These are phyloP conservation scores for Vitis hybrid DNA, from an alignment of 177 flowering plant species.

Conservation along the genomic window DNA sequence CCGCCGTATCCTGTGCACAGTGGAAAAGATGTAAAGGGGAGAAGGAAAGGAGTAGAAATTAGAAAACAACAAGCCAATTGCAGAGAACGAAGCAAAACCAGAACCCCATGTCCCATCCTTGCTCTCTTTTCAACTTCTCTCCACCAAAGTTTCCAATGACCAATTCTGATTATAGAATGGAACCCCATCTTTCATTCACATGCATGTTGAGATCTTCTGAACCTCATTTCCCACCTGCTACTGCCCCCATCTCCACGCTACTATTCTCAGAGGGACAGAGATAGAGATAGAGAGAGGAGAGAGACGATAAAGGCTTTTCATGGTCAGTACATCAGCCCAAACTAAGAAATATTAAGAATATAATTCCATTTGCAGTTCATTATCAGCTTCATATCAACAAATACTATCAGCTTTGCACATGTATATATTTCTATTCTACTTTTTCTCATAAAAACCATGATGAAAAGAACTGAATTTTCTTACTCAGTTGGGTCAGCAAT, in stretches of 20 bases:
- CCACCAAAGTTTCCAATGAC: slow-evolving; percentile 1
- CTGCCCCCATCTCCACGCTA: neutral
- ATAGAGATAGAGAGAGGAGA: neutral
- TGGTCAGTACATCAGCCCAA: neutral
- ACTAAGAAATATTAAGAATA: slow-evolving; percentile 1
- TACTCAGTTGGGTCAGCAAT: neutral
- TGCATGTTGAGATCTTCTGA: neutral
- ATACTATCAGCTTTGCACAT: no score
- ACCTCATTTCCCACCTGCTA: neutral
- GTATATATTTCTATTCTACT: no score
- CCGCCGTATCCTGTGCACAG: neutral
- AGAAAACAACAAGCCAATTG: neutral
- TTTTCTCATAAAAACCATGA: neutral
- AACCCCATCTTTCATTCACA: slow-evolving; percentile 10
- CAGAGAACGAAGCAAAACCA: neutral
- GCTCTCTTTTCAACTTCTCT: no score
- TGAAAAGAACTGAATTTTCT: neutral
- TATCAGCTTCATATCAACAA: no score
- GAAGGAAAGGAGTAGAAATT: neutral
- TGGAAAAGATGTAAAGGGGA: neutral
- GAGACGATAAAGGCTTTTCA: no score
- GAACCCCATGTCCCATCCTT: no score
- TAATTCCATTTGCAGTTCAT: neutral
- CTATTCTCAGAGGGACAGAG: neutral
- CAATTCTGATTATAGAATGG: slow-evolving; percentile 4